Evolutionary conservation across 495 filamentous ascomycete genomes (phyloP).

Genomic region (Pyrenula massariospora): DNA sequence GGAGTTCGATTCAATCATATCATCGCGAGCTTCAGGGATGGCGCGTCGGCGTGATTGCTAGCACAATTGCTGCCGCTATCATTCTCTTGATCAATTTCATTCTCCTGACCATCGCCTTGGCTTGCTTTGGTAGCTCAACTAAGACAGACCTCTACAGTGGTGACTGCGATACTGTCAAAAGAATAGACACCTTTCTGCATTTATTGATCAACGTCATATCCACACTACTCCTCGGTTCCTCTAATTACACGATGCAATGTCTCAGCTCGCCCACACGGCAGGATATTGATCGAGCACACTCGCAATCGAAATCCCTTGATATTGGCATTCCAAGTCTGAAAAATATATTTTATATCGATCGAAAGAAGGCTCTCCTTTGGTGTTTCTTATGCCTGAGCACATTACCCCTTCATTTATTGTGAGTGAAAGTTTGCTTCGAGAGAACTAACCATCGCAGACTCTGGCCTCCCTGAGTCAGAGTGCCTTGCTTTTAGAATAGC

Average conservation of each 20-base stretch:
- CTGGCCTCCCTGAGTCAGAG: background rate
- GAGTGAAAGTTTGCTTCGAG: conserved; percentile 14
- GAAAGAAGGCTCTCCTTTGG: conserved; percentile 22
- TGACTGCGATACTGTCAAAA: background rate
- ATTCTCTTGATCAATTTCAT: background rate
- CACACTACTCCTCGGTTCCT: conserved; percentile 24
- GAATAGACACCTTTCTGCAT: conserved; percentile 7
- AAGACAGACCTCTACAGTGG: background rate
- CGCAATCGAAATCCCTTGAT: conserved; percentile 34
- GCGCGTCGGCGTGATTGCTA: background rate
- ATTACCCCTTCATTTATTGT: conserved; percentile 15
- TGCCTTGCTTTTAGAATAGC: background rate
- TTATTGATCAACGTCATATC: conserved; percentile 21
- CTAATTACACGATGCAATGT: conserved; percentile 30
- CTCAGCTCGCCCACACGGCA: conserved; percentile 38
- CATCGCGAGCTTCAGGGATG: background rate
- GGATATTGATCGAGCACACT: conserved; percentile 37
- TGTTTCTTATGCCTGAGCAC: conserved; percentile 15
- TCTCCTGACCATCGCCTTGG: background rate
- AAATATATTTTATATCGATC: conserved; percentile 31
- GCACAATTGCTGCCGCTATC: background rate
- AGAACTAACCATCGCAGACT: background rate
- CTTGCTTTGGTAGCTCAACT: background rate
- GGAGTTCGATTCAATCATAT: background rate
- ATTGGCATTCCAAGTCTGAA: conserved; percentile 39